Evolutionary conservation across 371 early-diverging fungal species (phyloP), one percentile per base, ranked within the genome.

Genomic region (Chytridiales sp.): DNA sequence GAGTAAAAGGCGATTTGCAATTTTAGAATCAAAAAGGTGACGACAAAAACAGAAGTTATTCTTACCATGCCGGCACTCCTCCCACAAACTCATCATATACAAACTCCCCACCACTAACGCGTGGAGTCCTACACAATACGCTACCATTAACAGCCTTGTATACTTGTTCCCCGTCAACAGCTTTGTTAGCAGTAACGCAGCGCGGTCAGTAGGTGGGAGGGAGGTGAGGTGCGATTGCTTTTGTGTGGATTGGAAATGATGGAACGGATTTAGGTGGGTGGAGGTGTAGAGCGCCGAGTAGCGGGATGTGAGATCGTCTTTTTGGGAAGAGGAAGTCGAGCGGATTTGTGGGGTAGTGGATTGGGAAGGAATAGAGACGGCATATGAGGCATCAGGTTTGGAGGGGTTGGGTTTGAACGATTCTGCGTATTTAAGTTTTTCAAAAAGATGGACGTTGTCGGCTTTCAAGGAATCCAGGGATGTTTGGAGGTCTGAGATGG

Each of bases 381-480:
- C 49, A 36, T 11, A 8, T 35, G 9, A 11, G 5, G 21, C 8
- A 19, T 31, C 13, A 32, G 36, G 6, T n/a, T 9, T 9, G 38
- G 40, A 53, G 19, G 4, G 21, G 17, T 21, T 13, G 44, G 13
- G 41, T 24, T 43, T 41, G 66, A 85, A 89, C 30, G 79, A 75
- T 55, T 87, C 85, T 54, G 86, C 73, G 64, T 84, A 95, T 57
- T 87, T 83, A 34, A 92, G 77, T 62, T 89, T 86, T 63, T 94
- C 93, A 61, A 89, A 95, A 35, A 95, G 68, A 52, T 90, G 87
- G 41, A 93, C 62, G 61, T 94, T 95, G 63, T 95, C 95, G 35
- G 76, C 70, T 56, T 87, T 83, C 30, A 90, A 64, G 13, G 73
- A 77, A 15, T 85, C 84, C 4, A 85, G 61, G 56, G 89, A 84